These are phyloP conservation scores for Colletotrichum kahawae DNA, from an alignment of 2,329 filamentous ascomycete species.

Conservation along the genomic window DNA sequence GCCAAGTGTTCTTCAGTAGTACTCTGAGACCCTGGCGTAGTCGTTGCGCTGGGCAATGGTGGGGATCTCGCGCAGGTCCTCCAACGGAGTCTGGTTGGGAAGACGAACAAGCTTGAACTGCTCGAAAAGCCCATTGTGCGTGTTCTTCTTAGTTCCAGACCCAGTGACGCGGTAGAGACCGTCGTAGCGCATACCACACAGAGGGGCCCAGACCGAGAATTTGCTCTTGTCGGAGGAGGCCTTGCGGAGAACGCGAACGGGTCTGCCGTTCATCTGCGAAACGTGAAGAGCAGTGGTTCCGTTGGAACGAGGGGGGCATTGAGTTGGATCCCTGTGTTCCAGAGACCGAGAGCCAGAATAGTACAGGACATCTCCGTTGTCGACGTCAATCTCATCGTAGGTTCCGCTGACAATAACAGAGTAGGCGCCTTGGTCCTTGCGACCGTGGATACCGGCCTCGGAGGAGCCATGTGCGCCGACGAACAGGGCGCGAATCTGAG, in stretches of 20 bases:
- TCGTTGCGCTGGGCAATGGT: not conserved
- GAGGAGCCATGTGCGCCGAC: slow-evolving; percentile 58
- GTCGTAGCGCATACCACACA: slow-evolving; percentile 38
- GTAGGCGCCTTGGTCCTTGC: slow-evolving; percentile 48
- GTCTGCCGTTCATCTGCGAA: slow-evolving; percentile 17
- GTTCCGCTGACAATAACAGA: slow-evolving; percentile 56
- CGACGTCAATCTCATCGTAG: slow-evolving; percentile 30
- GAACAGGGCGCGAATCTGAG: slow-evolving; percentile 52
- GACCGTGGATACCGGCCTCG: slow-evolving; percentile 57
- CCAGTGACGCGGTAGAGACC: slow-evolving; percentile 35
- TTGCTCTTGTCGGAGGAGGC: not conserved
- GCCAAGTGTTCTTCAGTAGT: not conserved
- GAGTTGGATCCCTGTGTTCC: slow-evolving; percentile 20
- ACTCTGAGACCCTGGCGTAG: not conserved
- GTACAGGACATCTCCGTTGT: slow-evolving; percentile 26
- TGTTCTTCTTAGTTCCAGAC: slow-evolving; percentile 8
- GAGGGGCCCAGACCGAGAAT: slow-evolving; percentile 22
- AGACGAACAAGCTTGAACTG: slow-evolving; percentile 9
- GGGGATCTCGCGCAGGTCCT: not conserved
- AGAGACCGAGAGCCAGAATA: slow-evolving; percentile 27
- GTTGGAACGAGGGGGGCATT: not conserved
- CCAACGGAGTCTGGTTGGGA: slow-evolving; percentile 8
- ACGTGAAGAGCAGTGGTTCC: slow-evolving; percentile 26
- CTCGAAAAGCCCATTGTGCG: slow-evolving; percentile 23
- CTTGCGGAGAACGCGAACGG: slow-evolving; percentile 35